These are phyloP conservation scores for Corylus heterophylla DNA, from an alignment of 306 rosid genomes.

Conservation along the genomic window DNA sequence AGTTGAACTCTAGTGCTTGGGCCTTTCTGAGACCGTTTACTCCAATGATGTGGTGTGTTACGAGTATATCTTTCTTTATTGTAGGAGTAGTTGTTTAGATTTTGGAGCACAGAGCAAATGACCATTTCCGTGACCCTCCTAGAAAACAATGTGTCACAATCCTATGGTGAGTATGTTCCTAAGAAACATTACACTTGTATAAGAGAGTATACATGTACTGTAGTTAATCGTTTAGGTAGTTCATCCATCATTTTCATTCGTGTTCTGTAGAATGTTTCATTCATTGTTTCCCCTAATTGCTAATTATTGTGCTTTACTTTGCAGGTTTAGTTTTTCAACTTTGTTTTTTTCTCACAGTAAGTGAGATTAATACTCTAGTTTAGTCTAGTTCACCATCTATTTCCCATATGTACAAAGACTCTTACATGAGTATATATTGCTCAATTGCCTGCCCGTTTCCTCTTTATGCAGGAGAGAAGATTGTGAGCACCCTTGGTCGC, in stretches of 20 bases:
- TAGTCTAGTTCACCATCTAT: neutral
- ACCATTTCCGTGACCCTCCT: constrained; percentile 87
- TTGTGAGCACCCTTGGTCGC: constrained; percentile 90
- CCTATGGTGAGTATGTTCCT: constrained; percentile 55
- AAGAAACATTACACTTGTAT: neutral
- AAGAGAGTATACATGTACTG: too few species aligned
- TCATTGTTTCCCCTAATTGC: neutral
- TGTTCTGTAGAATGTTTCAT: neutral
- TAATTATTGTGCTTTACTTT: constrained; percentile 9
- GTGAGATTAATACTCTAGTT: neutral
- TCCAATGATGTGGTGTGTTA: constrained; percentile 70
- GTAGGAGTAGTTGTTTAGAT: constrained; percentile 89
- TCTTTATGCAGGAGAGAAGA: constrained; percentile 62
- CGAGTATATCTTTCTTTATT: constrained; percentile 62
- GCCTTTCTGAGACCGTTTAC: constrained; percentile 86
- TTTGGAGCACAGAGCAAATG: constrained; percentile 82
- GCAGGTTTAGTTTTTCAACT: constrained; percentile 89
- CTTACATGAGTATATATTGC: too few species aligned
- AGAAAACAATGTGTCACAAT: constrained; percentile 64
- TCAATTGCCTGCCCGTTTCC: too few species aligned
- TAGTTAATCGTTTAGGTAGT: neutral
- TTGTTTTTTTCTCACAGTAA: constrained; percentile 35
- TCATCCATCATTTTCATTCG: neutral
- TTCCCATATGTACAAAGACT: neutral
- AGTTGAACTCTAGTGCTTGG: constrained; percentile 63